Conservation (phyloP, 192 early-diverging fungal species). For the Entomortierella parvispora region DNA sequence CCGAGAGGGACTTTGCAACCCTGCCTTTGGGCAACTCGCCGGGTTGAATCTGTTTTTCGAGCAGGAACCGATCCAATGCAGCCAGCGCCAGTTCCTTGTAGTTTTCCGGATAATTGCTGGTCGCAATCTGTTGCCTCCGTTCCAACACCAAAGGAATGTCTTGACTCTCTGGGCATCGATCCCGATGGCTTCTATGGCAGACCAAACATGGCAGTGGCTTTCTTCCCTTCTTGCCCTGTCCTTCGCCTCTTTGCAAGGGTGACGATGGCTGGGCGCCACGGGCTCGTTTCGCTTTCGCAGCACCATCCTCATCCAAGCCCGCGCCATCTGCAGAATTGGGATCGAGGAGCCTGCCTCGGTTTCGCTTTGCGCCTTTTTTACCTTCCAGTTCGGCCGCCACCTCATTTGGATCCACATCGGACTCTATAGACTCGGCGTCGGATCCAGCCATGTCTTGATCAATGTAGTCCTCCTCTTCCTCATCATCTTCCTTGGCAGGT, state of each 20-base stretch:
- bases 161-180: conserved; percentile 48
- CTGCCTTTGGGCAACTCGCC: conserved; percentile 34
- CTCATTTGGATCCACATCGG: conserved; percentile 21
- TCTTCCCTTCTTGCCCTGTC: conserved; percentile 16
- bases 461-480: conserved; percentile 46
- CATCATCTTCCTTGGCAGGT: conserved; percentile 39
- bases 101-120: conserved; percentile 44
- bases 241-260: conserved; percentile 3
- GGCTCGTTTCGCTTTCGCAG: too few relatives aligned
- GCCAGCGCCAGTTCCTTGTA: conserved; percentile 35
- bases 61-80: conserved; percentile 32
- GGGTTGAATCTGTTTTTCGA: conserved; percentile 43
- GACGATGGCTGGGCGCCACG: too few relatives aligned
- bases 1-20: conserved; percentile 27
- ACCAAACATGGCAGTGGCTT: conserved; percentile 42
- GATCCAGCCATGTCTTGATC: conserved; percentile 38
- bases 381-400: conserved; percentile 35
- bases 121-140: conserved; percentile 47
- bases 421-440: conserved; percentile 28
- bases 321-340: too few relatives aligned
- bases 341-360: too few relatives aligned
- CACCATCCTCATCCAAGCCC: too few relatives aligned
- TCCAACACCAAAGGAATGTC: conserved; percentile 51
- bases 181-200: conserved; percentile 36
- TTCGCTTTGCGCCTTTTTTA: conserved; percentile 32